A percentile compares a stretch with the other conserved stretches of the same genome.
phyloP scores from a whole-genome alignment of 2,329 filamentous ascomycete genomes.

The Colletotrichum tropicicola region DNA sequence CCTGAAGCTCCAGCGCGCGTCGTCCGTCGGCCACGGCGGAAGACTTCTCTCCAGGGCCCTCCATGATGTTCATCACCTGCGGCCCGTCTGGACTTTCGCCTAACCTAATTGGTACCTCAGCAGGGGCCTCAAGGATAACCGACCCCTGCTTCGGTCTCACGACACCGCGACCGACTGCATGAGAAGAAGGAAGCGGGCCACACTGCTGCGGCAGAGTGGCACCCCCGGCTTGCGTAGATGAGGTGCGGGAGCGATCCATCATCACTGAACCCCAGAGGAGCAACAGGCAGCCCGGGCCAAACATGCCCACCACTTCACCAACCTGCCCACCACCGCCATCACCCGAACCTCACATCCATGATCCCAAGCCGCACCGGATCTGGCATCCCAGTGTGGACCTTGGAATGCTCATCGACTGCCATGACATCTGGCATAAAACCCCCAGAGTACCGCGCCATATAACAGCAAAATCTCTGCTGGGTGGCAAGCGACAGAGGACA shows the following conservation, averaged over 20 bases:
- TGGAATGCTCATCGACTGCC: not conserved
- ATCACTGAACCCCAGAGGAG: slow-evolving; percentile 6
- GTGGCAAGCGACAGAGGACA: no score
- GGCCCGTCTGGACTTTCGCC: slow-evolving; percentile 4
- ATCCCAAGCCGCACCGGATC: not conserved
- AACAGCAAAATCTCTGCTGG: no score
- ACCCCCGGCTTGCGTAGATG: slow-evolving; percentile 23
- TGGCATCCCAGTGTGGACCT: not conserved
- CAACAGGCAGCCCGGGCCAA: not conserved
- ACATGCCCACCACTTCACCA: slow-evolving; percentile 10
- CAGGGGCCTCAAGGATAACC: slow-evolving; percentile 8
- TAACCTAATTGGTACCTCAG: not conserved
- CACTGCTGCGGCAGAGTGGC: slow-evolving; percentile 20
- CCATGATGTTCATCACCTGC: not conserved
- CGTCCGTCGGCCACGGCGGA: not conserved
- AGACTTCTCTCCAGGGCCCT: not conserved
- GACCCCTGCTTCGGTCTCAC: slow-evolving; percentile 19
- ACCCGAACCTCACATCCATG: slow-evolving; percentile 28
- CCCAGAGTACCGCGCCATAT: no score
- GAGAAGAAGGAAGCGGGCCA: slow-evolving; percentile 20
- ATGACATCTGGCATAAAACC: not conserved
- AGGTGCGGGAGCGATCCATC: slow-evolving; percentile 26
- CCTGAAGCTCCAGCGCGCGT: not conserved
- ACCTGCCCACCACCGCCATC: slow-evolving; percentile 7
- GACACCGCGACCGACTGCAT: slow-evolving; percentile 18